Percentiles rank a stretch among this genome's conserved stretches.
These are phyloP conservation scores for Cicer yamashitae DNA, from an alignment of 306 rosid genomes.

Conservation along the genomic window DNA sequence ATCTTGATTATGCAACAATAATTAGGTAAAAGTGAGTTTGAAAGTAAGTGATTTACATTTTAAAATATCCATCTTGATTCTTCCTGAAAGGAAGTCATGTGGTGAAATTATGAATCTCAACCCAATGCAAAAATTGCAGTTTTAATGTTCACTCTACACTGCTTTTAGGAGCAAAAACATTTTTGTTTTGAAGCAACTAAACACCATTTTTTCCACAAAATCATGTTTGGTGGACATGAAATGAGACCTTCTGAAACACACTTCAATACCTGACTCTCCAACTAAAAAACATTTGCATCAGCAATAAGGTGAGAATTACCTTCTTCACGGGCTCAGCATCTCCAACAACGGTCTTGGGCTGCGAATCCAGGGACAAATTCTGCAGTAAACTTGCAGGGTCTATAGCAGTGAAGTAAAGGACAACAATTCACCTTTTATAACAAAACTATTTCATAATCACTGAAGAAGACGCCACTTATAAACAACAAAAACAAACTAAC, in stretches of 20 bases:
- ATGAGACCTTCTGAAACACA: neutral
- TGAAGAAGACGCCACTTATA: neutral
- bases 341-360: constrained; percentile 43
- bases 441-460: constrained; percentile 21
- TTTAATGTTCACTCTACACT: neutral
- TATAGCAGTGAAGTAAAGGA: constrained; percentile 8
- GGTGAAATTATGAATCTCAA: neutral
- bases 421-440: neutral
- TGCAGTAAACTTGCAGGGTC: constrained; percentile 58
- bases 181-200: neutral
- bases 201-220: neutral
- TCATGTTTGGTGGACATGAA: neutral
- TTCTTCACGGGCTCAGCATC: constrained; percentile 44
- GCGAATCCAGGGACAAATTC: constrained; percentile 53
- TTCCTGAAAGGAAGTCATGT: neutral
- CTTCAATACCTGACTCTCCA: neutral
- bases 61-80: neutral
- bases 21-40: neutral
- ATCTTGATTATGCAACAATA: neutral
- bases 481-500: neutral
- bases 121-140: neutral
- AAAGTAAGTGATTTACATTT: neutral
- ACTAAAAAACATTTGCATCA: neutral
- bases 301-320: constrained; percentile 38
- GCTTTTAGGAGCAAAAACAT: neutral